phyloP scores from a whole-genome alignment of 768 basidiomycete species.

The Hirschioporus abietinus region DNA sequence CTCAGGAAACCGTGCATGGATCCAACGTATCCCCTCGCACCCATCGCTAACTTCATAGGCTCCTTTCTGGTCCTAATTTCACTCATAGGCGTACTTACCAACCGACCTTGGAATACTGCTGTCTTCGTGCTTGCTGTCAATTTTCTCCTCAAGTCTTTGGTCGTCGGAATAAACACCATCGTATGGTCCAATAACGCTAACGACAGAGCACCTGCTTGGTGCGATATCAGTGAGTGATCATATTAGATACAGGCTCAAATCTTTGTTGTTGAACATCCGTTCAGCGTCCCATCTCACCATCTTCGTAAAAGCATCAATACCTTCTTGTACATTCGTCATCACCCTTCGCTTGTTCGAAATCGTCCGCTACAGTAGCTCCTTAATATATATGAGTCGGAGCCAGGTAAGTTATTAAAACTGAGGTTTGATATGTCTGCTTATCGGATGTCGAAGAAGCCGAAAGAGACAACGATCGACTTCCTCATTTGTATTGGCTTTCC shows the following conservation, averaged over 20 bases:
- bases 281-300: not conserved
- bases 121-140: conserved; percentile 29
- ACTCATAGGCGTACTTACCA: not conserved
- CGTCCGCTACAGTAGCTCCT: not conserved
- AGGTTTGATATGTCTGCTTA: not conserved
- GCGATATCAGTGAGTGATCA: conserved; percentile 28
- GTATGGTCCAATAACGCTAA: conserved; percentile 30
- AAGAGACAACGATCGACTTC: not conserved
- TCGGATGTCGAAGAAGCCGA: not conserved
- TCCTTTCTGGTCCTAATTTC: not conserved
- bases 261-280: not conserved
- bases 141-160: conserved; percentile 21
- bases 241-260: not conserved
- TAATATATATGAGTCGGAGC: not conserved
- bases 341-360: not conserved
- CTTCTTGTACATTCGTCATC: not conserved
- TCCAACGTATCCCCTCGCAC: not conserved
- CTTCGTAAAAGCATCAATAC: not conserved
- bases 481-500: not conserved
- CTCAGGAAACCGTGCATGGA: not conserved
- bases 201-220: conserved; percentile 39
- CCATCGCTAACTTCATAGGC: not conserved
- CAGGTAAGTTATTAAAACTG: not conserved
- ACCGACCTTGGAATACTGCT: conserved; percentile 23
- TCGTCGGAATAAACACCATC: conserved; percentile 29